These are phyloP conservation scores for Cyberlindnera saturnus DNA, from an alignment of 805 yeast genomes.

Conservation along the genomic window DNA sequence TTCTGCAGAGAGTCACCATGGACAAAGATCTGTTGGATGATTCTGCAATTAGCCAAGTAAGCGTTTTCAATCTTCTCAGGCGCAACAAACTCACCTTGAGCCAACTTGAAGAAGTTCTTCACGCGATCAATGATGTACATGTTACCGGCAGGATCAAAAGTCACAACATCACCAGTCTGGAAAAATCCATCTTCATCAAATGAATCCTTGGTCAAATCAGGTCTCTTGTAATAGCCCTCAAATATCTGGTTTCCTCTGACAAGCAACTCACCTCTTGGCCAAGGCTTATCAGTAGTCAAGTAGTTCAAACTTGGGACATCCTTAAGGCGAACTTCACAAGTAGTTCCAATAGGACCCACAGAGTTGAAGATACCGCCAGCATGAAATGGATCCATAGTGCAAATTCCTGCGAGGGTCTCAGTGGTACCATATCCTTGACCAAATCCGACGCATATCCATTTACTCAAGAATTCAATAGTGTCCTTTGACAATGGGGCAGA, in stretches of 20 bases:
- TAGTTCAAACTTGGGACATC: slow-evolving; percentile 45
- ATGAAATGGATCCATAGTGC: slow-evolving; percentile 22
- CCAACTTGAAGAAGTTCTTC: slow-evolving; percentile 60
- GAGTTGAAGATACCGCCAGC: slow-evolving; percentile 14
- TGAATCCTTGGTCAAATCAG: slow-evolving; percentile 39
- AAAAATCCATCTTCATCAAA: slow-evolving; percentile 47
- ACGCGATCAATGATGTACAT: slow-evolving; percentile 51
- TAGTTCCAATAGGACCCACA: slow-evolving; percentile 35
- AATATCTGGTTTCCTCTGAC: slow-evolving; percentile 53
- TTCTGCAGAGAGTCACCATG: slow-evolving; percentile 59
- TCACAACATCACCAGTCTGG: slow-evolving; percentile 52
- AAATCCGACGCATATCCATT: slow-evolving; percentile 38
- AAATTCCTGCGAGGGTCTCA: slow-evolving; percentile 47
- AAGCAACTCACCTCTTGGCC: slow-evolving; percentile 48
- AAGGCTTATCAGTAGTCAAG: slow-evolving; percentile 24
- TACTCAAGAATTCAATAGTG: slow-evolving; percentile 48
- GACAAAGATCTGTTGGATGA: slow-evolving; percentile 47
- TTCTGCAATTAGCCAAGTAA: slow-evolving; percentile 44
- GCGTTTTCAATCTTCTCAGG: slow-evolving; percentile 60
- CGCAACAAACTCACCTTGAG: slow-evolving; percentile 54
- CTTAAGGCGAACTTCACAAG: slow-evolving; percentile 41
- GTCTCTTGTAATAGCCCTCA: slow-evolving; percentile 43
- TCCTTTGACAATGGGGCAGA: slow-evolving; percentile 60
- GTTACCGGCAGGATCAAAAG: slow-evolving; percentile 30
- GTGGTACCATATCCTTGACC: slow-evolving; percentile 57